phyloP scores from a whole-genome alignment of 2,329 filamentous ascomycete genomes.

The Cryoendolithus antarcticus region DNA sequence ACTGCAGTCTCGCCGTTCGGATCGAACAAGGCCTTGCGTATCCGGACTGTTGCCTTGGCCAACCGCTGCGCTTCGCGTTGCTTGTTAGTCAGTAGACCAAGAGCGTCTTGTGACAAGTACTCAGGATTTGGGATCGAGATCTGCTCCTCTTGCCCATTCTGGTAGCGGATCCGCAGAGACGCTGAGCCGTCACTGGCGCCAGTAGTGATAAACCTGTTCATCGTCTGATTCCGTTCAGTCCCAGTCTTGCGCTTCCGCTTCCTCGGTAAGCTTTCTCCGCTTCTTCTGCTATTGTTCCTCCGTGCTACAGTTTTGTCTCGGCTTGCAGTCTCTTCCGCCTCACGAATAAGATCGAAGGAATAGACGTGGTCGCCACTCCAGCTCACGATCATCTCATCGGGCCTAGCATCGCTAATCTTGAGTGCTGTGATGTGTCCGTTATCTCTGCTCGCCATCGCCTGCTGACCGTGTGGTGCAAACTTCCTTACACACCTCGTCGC shows the following conservation, averaged over 20 bases:
- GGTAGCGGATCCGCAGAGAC: slow-evolving; percentile 45
- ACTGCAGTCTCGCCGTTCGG: slow-evolving; percentile 20
- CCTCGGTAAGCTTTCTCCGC: slow-evolving; percentile 19
- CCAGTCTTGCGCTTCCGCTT: slow-evolving; percentile 45
- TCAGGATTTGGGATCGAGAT: slow-evolving; percentile 33
- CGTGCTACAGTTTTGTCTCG: background rate
- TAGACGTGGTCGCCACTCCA: slow-evolving; percentile 54
- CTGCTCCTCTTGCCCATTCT: slow-evolving; percentile 48
- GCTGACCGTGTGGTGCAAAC: slow-evolving; percentile 51
- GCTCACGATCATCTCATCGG: slow-evolving; percentile 55
- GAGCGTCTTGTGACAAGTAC: background rate
- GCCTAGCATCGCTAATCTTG: slow-evolving; percentile 57
- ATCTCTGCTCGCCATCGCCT: slow-evolving; percentile 39
- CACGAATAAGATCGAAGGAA: slow-evolving; percentile 53
- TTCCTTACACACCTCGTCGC: slow-evolving; percentile 55
- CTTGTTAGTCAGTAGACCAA: slow-evolving; percentile 32
- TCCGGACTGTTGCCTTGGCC: slow-evolving; percentile 40
- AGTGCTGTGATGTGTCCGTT: slow-evolving; percentile 57
- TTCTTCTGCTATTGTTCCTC: slow-evolving; percentile 8
- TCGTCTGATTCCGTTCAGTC: too few relatives aligned
- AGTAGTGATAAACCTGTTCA: too few relatives aligned
- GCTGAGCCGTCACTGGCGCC: slow-evolving; percentile 22
- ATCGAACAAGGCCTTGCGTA: slow-evolving; percentile 45
- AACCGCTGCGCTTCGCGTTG: slow-evolving; percentile 44
- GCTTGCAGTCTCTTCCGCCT: slow-evolving; percentile 34